Conservation (phyloP, 176 grass and related monocot genomes). For the Aegilops bicornis region DNA sequence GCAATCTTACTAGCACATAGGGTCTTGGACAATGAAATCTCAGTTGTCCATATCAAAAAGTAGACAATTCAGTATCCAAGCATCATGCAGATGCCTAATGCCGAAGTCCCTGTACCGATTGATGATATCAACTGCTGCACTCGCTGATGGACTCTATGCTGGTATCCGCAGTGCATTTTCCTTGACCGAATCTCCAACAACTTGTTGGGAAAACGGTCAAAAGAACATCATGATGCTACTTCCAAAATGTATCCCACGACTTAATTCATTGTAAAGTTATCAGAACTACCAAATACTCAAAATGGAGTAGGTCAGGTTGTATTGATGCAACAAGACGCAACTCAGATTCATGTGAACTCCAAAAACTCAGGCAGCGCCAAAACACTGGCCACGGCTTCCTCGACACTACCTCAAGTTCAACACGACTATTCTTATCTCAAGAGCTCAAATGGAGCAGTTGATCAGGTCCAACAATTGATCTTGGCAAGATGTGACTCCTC, state of each 20-base stretch:
- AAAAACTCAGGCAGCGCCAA: conserved; percentile 17
- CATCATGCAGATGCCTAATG: conserved; percentile 18
- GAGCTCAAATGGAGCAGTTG: conserved; percentile 13
- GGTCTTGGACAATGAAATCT: not conserved
- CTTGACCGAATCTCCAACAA: conserved; percentile 17
- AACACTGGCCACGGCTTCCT: conserved; percentile 22
- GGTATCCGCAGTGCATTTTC: not conserved
- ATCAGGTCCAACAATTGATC: conserved; percentile 21
- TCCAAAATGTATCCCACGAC: not conserved
- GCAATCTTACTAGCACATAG: conserved; percentile 1
- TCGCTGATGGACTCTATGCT: not conserved
- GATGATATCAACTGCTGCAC: conserved; percentile 9
- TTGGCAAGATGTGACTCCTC: not conserved
- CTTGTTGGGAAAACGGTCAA: conserved; percentile 19
- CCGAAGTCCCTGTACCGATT: not conserved
- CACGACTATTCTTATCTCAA: conserved; percentile 2
- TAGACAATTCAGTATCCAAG: conserved; percentile 5
- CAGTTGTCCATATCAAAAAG: not conserved
- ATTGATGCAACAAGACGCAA: conserved; percentile 10
- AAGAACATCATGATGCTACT: conserved; percentile 18
- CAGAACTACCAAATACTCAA: conserved; percentile 4
- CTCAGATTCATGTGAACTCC: conserved; percentile 17
- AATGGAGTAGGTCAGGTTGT: conserved; percentile 5
- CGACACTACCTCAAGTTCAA: not conserved
- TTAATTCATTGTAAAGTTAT: not conserved